Evolutionary conservation across 2,329 filamentous ascomycete genomes (phyloP).

Genomic region (Claviceps cyperi): DNA sequence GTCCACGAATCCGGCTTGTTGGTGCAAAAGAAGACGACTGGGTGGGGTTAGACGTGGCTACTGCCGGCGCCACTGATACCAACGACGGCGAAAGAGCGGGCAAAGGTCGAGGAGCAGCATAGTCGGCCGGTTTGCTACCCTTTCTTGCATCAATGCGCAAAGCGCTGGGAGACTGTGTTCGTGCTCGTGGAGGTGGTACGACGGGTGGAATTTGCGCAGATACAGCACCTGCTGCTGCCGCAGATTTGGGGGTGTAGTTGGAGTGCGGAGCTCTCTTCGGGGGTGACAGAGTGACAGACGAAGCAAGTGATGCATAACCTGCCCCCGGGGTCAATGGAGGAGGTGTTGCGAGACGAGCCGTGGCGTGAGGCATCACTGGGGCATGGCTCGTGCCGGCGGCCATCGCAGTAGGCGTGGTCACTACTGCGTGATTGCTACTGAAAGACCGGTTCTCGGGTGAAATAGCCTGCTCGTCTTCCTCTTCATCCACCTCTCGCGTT

Average conservation of each 20-base stretch:
- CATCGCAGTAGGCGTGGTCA: slow-evolving; percentile 8
- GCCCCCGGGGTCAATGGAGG: slow-evolving; percentile 29
- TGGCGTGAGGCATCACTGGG: slow-evolving; percentile 19
- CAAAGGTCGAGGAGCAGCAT: slow-evolving; percentile 37
- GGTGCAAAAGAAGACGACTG: slow-evolving; percentile 15
- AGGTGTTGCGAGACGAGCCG: slow-evolving; percentile 29
- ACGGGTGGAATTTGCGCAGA: slow-evolving; percentile 22
- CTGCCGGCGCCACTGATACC: slow-evolving; percentile 14
- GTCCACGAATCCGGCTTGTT: slow-evolving; percentile 30
- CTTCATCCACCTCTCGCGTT: slow-evolving; percentile 48
- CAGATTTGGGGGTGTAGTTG: slow-evolving; percentile 33
- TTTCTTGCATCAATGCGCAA: slow-evolving; percentile 21
- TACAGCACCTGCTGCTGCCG: slow-evolving; percentile 18
- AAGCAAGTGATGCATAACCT: slow-evolving; percentile 21
- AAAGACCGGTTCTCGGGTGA: slow-evolving; percentile 12
- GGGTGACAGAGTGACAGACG: slow-evolving; percentile 34
- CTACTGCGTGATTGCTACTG: slow-evolving; percentile 12
- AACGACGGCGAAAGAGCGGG: slow-evolving; percentile 32
- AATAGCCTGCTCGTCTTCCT: slow-evolving; percentile 22
- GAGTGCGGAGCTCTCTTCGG: slow-evolving; percentile 38
- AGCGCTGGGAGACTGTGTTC: slow-evolving; percentile 47
- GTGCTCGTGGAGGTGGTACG: slow-evolving; percentile 41
- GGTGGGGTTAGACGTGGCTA: slow-evolving; percentile 13
- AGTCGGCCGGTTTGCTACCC: slow-evolving; percentile 23
- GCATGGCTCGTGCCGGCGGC: slow-evolving; percentile 24